Conservation (phyloP, 495 filamentous ascomycete genomes). For the Xylaria scruposa region DNA sequence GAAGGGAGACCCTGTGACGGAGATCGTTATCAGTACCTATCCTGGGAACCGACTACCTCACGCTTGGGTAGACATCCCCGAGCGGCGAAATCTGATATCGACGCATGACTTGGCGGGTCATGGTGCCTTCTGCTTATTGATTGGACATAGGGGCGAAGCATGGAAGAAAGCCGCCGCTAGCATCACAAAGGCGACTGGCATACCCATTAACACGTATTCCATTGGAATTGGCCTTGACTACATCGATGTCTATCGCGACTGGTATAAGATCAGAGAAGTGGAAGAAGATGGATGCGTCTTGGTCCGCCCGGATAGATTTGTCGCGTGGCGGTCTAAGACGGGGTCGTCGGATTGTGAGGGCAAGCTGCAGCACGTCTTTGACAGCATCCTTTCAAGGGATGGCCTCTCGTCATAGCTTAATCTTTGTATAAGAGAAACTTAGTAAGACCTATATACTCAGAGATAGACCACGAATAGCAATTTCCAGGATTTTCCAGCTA, state of each 20-base stretch:
- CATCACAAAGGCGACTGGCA: slow-evolving; percentile 39
- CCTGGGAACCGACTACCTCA: slow-evolving; percentile 61
- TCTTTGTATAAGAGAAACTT: background rate
- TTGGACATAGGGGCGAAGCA: slow-evolving; percentile 55
- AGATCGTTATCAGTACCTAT: slow-evolving; percentile 53
- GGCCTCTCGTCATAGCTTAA: background rate
- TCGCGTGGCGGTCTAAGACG: slow-evolving; percentile 48
- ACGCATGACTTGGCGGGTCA: slow-evolving; percentile 62
- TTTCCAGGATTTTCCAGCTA: background rate
- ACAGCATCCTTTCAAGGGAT: slow-evolving; percentile 28
- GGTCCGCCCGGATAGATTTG: slow-evolving; percentile 55
- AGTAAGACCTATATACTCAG: background rate
- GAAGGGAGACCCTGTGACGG: slow-evolving; percentile 35
- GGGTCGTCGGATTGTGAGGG: slow-evolving; percentile 37
- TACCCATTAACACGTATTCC: slow-evolving; percentile 50
- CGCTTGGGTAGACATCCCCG: slow-evolving; percentile 57
- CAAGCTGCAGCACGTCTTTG: slow-evolving; percentile 39
- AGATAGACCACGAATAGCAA: background rate
- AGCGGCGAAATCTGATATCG: slow-evolving; percentile 50
- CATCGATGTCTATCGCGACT: slow-evolving; percentile 61
- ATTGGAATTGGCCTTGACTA: slow-evolving; percentile 59
- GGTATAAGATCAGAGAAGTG: slow-evolving; percentile 52
- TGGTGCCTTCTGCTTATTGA: slow-evolving; percentile 55
- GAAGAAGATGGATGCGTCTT: slow-evolving; percentile 61
- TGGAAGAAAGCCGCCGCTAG: slow-evolving; percentile 56